Base-by-base conservation (phyloP, 2,329 filamentous ascomycete genomes). In the Sarocladium brachiariae region DNA sequence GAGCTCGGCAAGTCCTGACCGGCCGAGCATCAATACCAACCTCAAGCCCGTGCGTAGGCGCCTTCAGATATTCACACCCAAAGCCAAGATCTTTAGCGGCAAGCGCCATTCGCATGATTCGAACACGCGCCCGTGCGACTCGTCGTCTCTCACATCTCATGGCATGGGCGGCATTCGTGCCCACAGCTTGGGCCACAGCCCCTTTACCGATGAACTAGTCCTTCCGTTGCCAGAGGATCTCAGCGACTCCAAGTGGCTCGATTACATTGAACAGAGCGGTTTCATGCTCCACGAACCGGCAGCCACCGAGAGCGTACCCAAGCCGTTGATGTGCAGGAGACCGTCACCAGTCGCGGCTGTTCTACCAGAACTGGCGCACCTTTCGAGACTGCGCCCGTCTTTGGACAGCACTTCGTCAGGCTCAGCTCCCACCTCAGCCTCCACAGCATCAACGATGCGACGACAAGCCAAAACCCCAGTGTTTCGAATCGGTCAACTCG, bases 381-480 rank as follows among this genome's bases (percentile, higher is more conserved):
- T 73, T 14, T 35, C 11, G 2, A 30, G 43, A 13, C 21, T 19
- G 13, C 53, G 55, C 18, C 50, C 55, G 2, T 55, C 53, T 13
- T 50, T 57, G 19, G 54, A 56, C 38, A 53, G 52, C 31, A 18
- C 21, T 4, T 54, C 54, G 2, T 45, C 53, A 10, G 49, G 50
- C 30, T 57, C 57, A 8, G 52, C 53, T 6, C 51, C 56, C 13
- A 53, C 53, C 18, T 56, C 54, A 4, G 51, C 52, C 14, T 56
- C 54, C 13, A 57, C 56, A 11, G 49, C 47, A 46, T 61, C 59
- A 11, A 57, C 57, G 24, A 64, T 63, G 51, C 65, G 70, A 50
- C 66, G 67, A 33, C 69, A 37, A 23, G 38, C 71, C 23, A 75
- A 74, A 59, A 75, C 72, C 2, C 72, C 72, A 1, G 68, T 74